phyloP scores from a whole-genome alignment of 345 rosid genomes.

The Mallotus nudiflorus region DNA sequence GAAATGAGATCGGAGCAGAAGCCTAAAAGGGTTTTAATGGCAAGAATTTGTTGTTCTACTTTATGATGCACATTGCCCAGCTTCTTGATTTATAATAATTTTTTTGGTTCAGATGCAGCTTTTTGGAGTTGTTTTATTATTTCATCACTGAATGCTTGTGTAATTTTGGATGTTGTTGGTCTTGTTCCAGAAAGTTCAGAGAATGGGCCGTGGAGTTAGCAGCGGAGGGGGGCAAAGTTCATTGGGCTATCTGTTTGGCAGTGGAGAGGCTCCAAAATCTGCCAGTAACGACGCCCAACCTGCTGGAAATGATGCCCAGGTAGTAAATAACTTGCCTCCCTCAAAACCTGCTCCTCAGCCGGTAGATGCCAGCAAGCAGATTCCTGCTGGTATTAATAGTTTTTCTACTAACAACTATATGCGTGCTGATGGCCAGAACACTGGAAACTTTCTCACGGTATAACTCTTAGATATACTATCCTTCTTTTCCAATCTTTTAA shows the following conservation, averaged over 20 bases:
- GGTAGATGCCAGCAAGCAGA: constrained; percentile 47
- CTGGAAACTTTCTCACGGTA: constrained; percentile 85
- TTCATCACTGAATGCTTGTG: too few relatives aligned
- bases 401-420: constrained; percentile 64
- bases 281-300: constrained; percentile 36
- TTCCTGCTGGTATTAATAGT: constrained; percentile 68
- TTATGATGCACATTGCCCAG: too few relatives aligned
- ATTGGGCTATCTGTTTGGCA: constrained; percentile 74
- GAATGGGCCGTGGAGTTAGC: constrained; percentile 82
- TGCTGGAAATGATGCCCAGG: constrained; percentile 35
- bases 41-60: too few relatives aligned
- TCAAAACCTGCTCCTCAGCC: constrained; percentile 48
- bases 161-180: too few relatives aligned
- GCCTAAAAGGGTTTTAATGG: too few relatives aligned
- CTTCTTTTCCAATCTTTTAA: not conserved
- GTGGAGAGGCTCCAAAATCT: constrained; percentile 70
- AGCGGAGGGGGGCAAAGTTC: constrained; percentile 90
- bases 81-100: too few relatives aligned
- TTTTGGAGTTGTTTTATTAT: too few relatives aligned
- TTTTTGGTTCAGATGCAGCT: too few relatives aligned
- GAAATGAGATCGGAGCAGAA: too few relatives aligned
- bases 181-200: constrained; percentile 7
- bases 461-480: not conserved
- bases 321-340: constrained; percentile 31
- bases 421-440: constrained; percentile 82